Conservation (phyloP, 2,329 filamentous ascomycete species). For the Cytospora leucostoma region DNA sequence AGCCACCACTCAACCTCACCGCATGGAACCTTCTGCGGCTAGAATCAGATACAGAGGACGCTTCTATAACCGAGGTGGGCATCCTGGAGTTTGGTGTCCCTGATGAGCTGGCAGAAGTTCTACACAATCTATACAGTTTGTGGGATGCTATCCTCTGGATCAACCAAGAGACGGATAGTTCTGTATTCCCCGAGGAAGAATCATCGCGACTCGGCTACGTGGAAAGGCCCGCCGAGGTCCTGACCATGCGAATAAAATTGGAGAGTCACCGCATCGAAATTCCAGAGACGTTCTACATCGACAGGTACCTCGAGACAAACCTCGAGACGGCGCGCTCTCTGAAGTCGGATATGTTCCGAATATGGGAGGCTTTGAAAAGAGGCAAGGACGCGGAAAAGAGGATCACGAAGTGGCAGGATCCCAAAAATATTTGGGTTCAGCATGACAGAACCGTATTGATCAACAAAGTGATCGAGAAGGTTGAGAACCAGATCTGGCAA, state of each 20-base stretch:
- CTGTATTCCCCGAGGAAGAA: constrained; percentile 11
- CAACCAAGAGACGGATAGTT: constrained; percentile 22
- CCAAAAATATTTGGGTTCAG: constrained; percentile 5
- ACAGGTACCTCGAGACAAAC: constrained; percentile 32
- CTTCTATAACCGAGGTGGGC: constrained; percentile 24
- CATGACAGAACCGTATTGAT: constrained; percentile 27
- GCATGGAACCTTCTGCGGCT: constrained; percentile 25
- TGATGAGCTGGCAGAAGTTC: constrained; percentile 82
- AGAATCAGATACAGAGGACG: constrained; percentile 10
- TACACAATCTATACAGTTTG: constrained; percentile 48
- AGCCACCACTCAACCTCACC: constrained; percentile 17
- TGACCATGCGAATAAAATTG: constrained; percentile 30
- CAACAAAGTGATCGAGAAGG: constrained; percentile 28
- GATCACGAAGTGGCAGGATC: constrained; percentile 25
- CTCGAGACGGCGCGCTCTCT: constrained; percentile 26
- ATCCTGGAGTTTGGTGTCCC: constrained; percentile 49
- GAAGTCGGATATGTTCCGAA: constrained; percentile 27
- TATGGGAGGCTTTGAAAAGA: constrained; percentile 25
- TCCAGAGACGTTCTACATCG: constrained; percentile 32
- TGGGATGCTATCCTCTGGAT: constrained; percentile 39
- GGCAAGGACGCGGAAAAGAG: constrained; percentile 14
- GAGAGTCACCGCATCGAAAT: constrained; percentile 30
- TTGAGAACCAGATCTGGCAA: constrained; percentile 30
- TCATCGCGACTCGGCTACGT: constrained; percentile 22
- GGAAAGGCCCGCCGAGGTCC: constrained; percentile 20